Evolutionary conservation across 1,284 basidiomycete species (phyloP), one percentile per base, ranked within the genome.

Genomic region (Malassezia slooffiae): DNA sequence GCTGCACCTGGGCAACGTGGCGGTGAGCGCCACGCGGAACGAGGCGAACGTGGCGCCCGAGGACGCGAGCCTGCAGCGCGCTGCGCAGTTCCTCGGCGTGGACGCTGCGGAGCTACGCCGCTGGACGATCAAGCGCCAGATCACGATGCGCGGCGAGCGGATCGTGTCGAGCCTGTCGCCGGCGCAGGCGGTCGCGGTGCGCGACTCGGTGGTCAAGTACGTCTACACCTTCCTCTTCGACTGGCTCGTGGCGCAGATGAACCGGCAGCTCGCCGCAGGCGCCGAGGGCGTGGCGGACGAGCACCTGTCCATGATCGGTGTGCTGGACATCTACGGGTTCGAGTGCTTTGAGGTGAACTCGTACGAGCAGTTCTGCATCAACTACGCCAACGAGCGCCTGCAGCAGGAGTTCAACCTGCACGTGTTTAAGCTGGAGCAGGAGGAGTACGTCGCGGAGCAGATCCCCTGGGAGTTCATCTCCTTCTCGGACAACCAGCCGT

Each of bases 381-480:
- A 99, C 70, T 97, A 96, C 71, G 93, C 93, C 34, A 97, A 99
- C 65, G 93, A 97, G 73, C 96, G 97, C 70, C 72, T 70, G 40
- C 63, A 70, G 61, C 93, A 97, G 69, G 93, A 97, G 41, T 97
- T 97, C 80, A 70, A 70, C 54, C 57, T 57, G 17, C 69, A 70
- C 47, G 68, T 70, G 35, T 71, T 71, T 51, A 73, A 76, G 76
- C 80, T 96, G 23, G 93, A 99, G 70, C 93, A 99, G 75, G 93
- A 97, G 70, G 93, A 99, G 73, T 99, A 97, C 67, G 79, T 97
- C 45, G 85, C 89, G 48, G 93, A 99, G 70, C 78, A 95, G 72
- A 99, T 99, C 70, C 88, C 91, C 67, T 99, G 93, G 93, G 95
- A 86, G 1, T 97, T 97, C 73, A 97, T 99, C 71, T 89, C 96